These are phyloP conservation scores for Alternaria brassicae DNA, from an alignment of 2,329 filamentous ascomycete genomes.

Conservation along the genomic window DNA sequence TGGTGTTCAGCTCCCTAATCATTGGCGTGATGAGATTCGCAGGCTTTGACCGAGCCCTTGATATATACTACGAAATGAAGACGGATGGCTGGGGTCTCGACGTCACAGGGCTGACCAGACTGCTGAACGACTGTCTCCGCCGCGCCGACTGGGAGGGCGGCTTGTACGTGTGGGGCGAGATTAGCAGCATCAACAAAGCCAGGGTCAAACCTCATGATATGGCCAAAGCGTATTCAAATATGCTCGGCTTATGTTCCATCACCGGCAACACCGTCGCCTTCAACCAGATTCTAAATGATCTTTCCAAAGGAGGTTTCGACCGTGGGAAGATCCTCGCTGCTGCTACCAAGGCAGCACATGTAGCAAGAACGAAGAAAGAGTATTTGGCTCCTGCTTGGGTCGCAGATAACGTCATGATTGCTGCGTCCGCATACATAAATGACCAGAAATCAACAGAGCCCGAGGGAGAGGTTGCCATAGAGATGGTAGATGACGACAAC, in stretches of 20 bases:
- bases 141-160: constrained; percentile 47
- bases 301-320: constrained; percentile 33
- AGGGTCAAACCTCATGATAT: constrained; percentile 30
- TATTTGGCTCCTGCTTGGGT: constrained; percentile 37
- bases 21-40: constrained; percentile 54
- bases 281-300: constrained; percentile 42
- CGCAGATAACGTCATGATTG: constrained; percentile 46
- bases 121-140: constrained; percentile 53
- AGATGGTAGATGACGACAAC: constrained; percentile 14
- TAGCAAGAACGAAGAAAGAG: constrained; percentile 20
- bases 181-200: constrained; percentile 44
- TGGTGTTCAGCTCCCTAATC: constrained; percentile 54
- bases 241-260: constrained; percentile 44
- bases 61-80: constrained; percentile 53
- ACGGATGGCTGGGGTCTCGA: constrained; percentile 57
- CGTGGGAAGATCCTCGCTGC: constrained; percentile 34
- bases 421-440: constrained; percentile 35
- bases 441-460: constrained; percentile 10
- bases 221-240: constrained; percentile 40
- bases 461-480: neutral
- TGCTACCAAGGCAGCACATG: constrained; percentile 22
- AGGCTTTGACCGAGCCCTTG: constrained; percentile 54
- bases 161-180: constrained; percentile 53
- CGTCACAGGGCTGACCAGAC: constrained; percentile 46
- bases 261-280: constrained; percentile 42